Base-by-base conservation (phyloP, 2,329 filamentous ascomycete genomes). In the Aspergillus carbonarius region DNA sequence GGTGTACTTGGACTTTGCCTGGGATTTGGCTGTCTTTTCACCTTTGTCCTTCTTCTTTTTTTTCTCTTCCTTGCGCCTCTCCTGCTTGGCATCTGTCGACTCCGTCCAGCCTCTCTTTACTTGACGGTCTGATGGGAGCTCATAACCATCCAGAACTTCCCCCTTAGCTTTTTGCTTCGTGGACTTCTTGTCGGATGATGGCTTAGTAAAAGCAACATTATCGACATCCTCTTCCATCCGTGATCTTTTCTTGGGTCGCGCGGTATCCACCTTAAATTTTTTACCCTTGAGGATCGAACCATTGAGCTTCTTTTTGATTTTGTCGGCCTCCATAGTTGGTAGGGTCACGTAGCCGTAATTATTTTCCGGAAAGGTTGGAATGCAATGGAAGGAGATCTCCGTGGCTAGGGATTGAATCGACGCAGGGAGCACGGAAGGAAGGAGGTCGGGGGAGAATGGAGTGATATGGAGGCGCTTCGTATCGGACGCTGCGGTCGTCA, bases 31-130 rank as follows among this genome's bases (percentile, higher is more conserved):
- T 58, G 80, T 78, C 65, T 86, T 83, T 58, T 83, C 81, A 53
- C 85, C 82, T 54, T 81, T 81, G 58, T 82, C 80, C 39, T 80
- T 76, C 61, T 79, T 74, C 60, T 79, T 74, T 60, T 79, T 81
- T 23, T 81, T 78, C 30, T 81, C 77, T 42, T 79, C 80, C 46
- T 72, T 73, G 32, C 77, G 69, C 60, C 76, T 70, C 58, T 77
- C 71, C 53, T 76, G 65, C 79, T 80, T 67, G 72, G 78, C 66
- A 51, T 63, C 78, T 20, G 81, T 78, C 1, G 88, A 82, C 61
- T 92, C 90, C 0, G 90, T 93, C 93, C 93, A 96, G 5, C 92
- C 93, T 60, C 93, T 83, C 80, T 95, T 96, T 60, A 97, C 87
- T 69, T 90, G 90, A 66, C 93, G 86, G 48, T 86, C 88, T 17